Evolutionary conservation across 768 basidiomycete genomes (phyloP).

Genomic region (Harrya chromipes): DNA sequence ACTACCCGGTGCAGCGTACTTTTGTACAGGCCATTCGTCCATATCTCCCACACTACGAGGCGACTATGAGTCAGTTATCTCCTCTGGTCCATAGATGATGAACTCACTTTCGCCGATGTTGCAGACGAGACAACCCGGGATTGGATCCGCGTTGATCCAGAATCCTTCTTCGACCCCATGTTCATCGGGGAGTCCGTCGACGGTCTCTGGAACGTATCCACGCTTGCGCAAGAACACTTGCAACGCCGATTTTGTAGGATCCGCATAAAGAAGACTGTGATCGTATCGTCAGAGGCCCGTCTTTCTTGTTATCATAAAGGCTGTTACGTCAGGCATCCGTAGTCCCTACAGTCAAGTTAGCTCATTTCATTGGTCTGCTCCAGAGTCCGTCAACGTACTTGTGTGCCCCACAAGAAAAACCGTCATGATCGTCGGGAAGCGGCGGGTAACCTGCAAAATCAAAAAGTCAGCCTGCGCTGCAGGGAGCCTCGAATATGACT

Average conservation of each 20-base stretch:
- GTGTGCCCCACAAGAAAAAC: conserved; percentile 88
- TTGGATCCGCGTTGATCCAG: conserved; percentile 86
- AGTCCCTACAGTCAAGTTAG: conserved; percentile 54
- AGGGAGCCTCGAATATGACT: neutral
- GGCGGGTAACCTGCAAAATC: conserved; percentile 75
- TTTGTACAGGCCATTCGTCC: conserved; percentile 84
- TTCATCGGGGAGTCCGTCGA: conserved; percentile 44
- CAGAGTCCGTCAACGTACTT: conserved; percentile 45
- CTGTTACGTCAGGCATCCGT: conserved; percentile 82
- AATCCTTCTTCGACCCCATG: conserved; percentile 55
- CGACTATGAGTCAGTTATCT: neutral
- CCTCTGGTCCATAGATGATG: neutral
- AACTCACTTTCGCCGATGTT: conserved; percentile 87
- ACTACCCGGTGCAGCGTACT: conserved; percentile 90
- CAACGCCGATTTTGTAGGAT: conserved; percentile 74
- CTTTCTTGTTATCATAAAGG: neutral
- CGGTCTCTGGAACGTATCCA: conserved; percentile 28
- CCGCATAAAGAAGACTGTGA: conserved; percentile 80
- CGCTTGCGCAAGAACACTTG: conserved; percentile 69
- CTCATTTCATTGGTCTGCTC: neutral
- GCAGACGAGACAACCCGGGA: conserved; percentile 79
- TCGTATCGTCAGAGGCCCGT: conserved; percentile 7
- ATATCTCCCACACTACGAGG: conserved; percentile 81
- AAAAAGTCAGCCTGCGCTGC: neutral
- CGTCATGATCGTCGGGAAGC: conserved; percentile 72